Conservation (phyloP, 2,329 filamentous ascomycete species). For the Sphaerulina vaccinii region DNA sequence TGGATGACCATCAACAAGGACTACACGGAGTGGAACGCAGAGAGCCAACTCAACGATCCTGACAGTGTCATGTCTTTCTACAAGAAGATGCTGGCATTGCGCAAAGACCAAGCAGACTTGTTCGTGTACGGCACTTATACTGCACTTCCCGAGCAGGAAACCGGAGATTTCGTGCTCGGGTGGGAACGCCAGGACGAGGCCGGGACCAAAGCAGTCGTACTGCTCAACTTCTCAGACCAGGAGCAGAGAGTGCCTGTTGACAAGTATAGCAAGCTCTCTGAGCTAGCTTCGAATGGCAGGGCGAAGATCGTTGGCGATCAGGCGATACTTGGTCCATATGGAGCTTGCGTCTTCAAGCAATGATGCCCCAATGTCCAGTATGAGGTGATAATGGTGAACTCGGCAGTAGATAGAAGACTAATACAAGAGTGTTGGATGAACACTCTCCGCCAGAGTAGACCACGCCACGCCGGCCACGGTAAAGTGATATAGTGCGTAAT, state of each 20-base stretch:
- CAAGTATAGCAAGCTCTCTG: conserved; percentile 12
- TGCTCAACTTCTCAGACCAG: conserved; percentile 44
- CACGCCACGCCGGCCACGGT: too few relatives aligned
- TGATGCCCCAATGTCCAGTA: too few relatives aligned
- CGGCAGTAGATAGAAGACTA: too few relatives aligned
- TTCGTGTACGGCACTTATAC: conserved; percentile 29
- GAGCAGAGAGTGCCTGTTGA: conserved; percentile 27
- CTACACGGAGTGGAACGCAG: conserved; percentile 18
- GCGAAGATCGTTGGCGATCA: conserved; percentile 8
- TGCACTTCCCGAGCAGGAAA: conserved; percentile 27
- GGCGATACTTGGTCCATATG: conserved; percentile 19
- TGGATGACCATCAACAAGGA: conserved; percentile 24
- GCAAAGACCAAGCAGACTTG: conserved; percentile 22
- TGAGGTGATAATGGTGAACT: too few relatives aligned
- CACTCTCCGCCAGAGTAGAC: too few relatives aligned
- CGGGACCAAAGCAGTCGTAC: conserved; percentile 25
- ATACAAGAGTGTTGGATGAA: too few relatives aligned
- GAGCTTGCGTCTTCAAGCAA: conserved; percentile 11
- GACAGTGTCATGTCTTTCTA: conserved; percentile 60
- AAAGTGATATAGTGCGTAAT: too few relatives aligned
- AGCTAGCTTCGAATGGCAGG: conserved; percentile 24
- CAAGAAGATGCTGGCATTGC: conserved; percentile 38
- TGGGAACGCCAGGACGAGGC: conserved; percentile 4
- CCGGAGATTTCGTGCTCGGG: conserved; percentile 26
- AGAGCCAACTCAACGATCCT: conserved; percentile 47